Evolutionary conservation across 2,329 filamentous ascomycete species (phyloP), one percentile per base, ranked within the genome.

Genomic region (Ciborinia camelliae): DNA sequence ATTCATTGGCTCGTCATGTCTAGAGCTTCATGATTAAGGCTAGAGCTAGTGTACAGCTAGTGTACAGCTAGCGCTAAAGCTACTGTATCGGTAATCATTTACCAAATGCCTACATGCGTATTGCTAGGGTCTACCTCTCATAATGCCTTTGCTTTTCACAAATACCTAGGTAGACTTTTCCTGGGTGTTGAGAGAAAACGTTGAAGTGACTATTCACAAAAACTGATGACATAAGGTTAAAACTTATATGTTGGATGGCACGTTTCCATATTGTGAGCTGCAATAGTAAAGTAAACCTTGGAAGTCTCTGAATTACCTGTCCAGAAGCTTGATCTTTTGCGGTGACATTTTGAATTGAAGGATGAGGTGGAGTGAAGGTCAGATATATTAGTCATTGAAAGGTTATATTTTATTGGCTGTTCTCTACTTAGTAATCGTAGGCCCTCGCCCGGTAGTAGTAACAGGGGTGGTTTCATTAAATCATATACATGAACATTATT

Each of bases 141-240:
- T 30, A 30, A 15, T 6, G 2, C 7, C 7, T 4, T 6, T 28
- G 20, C 6, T 32, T 57, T 23, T 32, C 20, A 15, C 12, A 45
- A 6, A 35, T 45, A n/a, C n/a, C n/a, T n/a, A n/a, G n/a, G n/a
- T n/a, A 15, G 28, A n/a, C 20, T 32, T 15, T 35, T 23, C 35
- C 12, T 32, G 12, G 7, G 1, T 15, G 20, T 18, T 9, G 3
- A 9, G 12, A 12, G 12, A 9, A 23, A 45, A 12, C 6, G 23
- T 10, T n/a, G n/a, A n/a, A n/a, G n/a, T 5, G 1, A 8, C 1
- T 32, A 3, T 18, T n/a, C 20, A 14, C 5, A 45, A 5, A 1
- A 23, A 12, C 4, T 15, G 4, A n/a, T 45, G n/a, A n/a, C n/a
- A n/a, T n/a, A n/a, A n/a, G n/a, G n/a, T n/a, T n/a, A n/a, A n/a